These are phyloP conservation scores for Trifolium dubium DNA, from an alignment of 306 rosid species.

Conservation along the genomic window DNA sequence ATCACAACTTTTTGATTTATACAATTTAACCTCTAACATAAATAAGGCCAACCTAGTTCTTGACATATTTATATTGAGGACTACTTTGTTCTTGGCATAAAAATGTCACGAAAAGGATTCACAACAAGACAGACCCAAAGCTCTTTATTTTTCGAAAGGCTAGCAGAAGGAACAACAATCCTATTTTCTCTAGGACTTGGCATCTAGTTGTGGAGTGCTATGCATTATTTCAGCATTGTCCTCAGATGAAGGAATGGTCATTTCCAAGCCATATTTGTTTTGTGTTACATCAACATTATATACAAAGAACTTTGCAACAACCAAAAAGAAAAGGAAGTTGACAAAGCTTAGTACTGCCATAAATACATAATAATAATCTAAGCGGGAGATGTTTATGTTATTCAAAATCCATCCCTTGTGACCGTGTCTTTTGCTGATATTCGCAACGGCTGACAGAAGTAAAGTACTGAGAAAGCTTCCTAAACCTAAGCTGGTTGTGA, in stretches of 20 bases:
- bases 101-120: neutral
- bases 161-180: neutral
- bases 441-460: neutral
- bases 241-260: constrained; percentile 3
- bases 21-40: too few relatives aligned
- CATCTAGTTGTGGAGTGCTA: constrained; percentile 10
- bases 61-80: too few relatives aligned
- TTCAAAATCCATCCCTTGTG: constrained; percentile 16
- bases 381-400: constrained; percentile 1
- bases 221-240: constrained; percentile 6
- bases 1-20: too few relatives aligned
- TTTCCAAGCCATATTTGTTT: constrained; percentile 20
- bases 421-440: constrained; percentile 24
- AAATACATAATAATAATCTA: constrained; percentile 65
- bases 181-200: constrained; percentile 8
- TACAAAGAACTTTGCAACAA: constrained; percentile 59
- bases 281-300: constrained; percentile 28
- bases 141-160: neutral
- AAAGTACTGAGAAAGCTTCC: constrained; percentile 31
- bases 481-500: constrained; percentile 31
- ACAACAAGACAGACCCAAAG: neutral
- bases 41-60: too few relatives aligned
- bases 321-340: constrained; percentile 69
- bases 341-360: constrained; percentile 60
- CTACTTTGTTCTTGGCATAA: too few relatives aligned